phyloP scores from a whole-genome alignment of 805 yeast genomes.

The Komagataella populi region DNA sequence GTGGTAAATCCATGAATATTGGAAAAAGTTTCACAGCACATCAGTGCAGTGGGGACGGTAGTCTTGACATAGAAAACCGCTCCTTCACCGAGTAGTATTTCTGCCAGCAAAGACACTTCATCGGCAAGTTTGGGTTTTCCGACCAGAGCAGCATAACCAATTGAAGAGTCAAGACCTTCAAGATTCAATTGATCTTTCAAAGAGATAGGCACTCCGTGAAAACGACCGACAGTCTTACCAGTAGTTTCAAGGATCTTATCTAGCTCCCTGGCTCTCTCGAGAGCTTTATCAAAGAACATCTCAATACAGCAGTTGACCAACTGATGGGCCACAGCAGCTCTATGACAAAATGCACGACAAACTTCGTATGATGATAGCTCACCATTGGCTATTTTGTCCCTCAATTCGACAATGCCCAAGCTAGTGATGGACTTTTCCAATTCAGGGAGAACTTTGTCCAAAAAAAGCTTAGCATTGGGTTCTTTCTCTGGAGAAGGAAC shows the following conservation, averaged over 20 bases:
- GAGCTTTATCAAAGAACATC: slow-evolving; percentile 11
- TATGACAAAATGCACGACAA: slow-evolving; percentile 13
- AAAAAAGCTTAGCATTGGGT: slow-evolving; percentile 10
- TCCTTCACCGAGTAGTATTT: slow-evolving; percentile 6
- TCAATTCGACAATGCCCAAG: slow-evolving; percentile 9
- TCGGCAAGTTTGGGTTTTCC: slow-evolving; percentile 2
- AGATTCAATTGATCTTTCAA: slow-evolving; percentile 34
- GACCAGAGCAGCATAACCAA: slow-evolving; percentile 7
- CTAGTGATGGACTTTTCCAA: slow-evolving; percentile 11
- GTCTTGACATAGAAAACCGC: slow-evolving; percentile 40
- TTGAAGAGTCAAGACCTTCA: slow-evolving; percentile 19
- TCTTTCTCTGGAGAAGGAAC: slow-evolving; percentile 17
- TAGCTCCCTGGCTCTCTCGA: slow-evolving; percentile 9
- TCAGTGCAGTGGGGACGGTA: slow-evolving; percentile 41
- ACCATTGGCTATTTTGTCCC: slow-evolving; percentile 5
- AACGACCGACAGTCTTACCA: slow-evolving; percentile 9
- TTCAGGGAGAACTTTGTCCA: slow-evolving; percentile 11
- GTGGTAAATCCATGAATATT: slow-evolving; percentile 35
- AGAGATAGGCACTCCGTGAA: slow-evolving; percentile 25
- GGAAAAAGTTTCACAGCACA: slow-evolving; percentile 44
- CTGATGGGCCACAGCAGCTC: slow-evolving; percentile 16
- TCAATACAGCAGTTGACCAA: slow-evolving; percentile 13
- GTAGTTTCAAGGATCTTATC: slow-evolving; percentile 6
- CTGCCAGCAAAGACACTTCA: slow-evolving; percentile 10
- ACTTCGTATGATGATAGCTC: slow-evolving; percentile 8